Evolutionary conservation across 2,329 filamentous ascomycete species (phyloP).

Genomic region (Colletotrichum theobromicola): DNA sequence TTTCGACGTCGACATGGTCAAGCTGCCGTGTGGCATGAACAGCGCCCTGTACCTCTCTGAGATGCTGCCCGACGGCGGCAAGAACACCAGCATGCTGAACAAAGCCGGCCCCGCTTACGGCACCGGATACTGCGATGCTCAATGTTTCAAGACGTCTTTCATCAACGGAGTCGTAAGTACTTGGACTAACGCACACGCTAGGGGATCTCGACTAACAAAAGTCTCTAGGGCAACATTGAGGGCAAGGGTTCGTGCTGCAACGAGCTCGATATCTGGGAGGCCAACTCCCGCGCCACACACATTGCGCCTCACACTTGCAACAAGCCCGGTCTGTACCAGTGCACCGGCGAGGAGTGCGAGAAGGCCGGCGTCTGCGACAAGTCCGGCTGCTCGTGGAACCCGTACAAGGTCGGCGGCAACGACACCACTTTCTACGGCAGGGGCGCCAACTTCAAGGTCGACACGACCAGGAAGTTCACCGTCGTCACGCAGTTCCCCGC

Average conservation of each 20-base stretch:
- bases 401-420: conserved; percentile 33
- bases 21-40: conserved; percentile 69
- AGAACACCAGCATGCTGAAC: conserved; percentile 52
- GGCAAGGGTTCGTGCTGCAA: conserved; percentile 67
- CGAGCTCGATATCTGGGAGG: conserved; percentile 74
- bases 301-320: conserved; percentile 65
- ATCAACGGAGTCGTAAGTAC: conserved; percentile 46
- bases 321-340: conserved; percentile 42
- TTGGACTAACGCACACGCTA: conserved; percentile 34
- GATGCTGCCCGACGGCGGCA: conserved; percentile 67
- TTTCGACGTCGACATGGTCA: conserved; percentile 70
- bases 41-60: conserved; percentile 68
- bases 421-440: conserved; percentile 25
- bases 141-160: conserved; percentile 53
- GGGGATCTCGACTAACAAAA: conserved; percentile 24
- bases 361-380: conserved; percentile 39
- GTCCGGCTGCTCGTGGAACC: conserved; percentile 41
- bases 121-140: conserved; percentile 65
- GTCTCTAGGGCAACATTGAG: conserved; percentile 55
- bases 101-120: conserved; percentile 64
- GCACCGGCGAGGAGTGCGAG: conserved; percentile 35
- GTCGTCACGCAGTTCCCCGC: conserved; percentile 51
- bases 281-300: conserved; percentile 62
- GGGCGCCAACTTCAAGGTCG: conserved; percentile 25
- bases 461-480: conserved; percentile 29